Evolutionary conservation across 257 asterid species (phyloP).

Genomic region (Solanum chaucha): DNA sequence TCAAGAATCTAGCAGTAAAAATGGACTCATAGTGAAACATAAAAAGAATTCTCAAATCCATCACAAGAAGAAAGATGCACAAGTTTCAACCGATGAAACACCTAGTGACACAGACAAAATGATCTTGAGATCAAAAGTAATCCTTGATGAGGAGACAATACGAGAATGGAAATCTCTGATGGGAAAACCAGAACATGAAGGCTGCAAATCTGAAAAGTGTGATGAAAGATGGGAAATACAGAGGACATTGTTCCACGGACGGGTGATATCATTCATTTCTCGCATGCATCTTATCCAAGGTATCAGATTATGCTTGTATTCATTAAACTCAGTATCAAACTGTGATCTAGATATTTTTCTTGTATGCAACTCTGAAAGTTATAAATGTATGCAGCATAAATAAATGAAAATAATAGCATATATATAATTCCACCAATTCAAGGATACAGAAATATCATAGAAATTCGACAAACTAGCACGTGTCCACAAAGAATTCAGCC

Average conservation of each 20-base stretch:
- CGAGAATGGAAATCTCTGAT: slow-evolving; percentile 59
- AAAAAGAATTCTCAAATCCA: background rate
- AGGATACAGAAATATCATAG: background rate
- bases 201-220: slow-evolving; percentile 36
- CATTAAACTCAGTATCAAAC: background rate
- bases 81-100: background rate
- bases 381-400: background rate
- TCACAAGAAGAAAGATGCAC: background rate
- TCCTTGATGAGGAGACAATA: slow-evolving; percentile 60
- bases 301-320: slow-evolving; percentile 8
- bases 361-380: background rate
- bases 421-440: background rate
- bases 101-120: background rate
- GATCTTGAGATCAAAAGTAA: slow-evolving; percentile 26
- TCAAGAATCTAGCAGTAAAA: background rate
- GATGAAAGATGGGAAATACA: slow-evolving; percentile 65
- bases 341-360: background rate
- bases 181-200: slow-evolving; percentile 47
- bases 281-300: slow-evolving; percentile 83
- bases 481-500: background rate
- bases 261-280: slow-evolving; percentile 59
- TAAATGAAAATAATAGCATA: background rate
- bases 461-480: background rate
- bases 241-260: slow-evolving; percentile 46
- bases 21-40: background rate